Conservation (phyloP, 75 land plant genomes). For the Pseudotsuga menziesii region DNA sequence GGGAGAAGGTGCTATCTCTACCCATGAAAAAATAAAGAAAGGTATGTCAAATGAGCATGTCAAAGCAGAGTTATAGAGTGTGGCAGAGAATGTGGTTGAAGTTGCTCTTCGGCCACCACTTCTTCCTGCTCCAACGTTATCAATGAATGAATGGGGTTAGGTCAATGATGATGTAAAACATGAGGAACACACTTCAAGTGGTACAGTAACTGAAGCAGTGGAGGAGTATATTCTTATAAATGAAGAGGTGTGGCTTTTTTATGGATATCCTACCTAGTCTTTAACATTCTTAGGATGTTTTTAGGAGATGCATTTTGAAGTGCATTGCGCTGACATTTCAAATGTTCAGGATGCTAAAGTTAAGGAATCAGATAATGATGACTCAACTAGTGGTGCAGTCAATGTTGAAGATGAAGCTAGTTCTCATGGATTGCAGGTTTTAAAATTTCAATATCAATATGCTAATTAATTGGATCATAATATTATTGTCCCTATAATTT, state of each 20-base stretch:
- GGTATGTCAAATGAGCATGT: background rate
- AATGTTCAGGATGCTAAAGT: background rate
- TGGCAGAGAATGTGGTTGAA: background rate
- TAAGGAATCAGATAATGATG: background rate
- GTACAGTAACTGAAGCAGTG: background rate
- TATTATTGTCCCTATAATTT: background rate
- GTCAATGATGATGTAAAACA: background rate
- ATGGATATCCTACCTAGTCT: background rate
- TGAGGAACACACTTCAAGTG: background rate
- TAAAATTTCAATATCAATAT: background rate
- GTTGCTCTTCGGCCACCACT: background rate
- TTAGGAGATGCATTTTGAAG: background rate
- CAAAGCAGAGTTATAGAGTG: background rate
- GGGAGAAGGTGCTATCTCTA: background rate
- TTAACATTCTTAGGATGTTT: background rate
- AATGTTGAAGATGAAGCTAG: conserved; percentile 3
- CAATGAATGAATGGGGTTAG: background rate
- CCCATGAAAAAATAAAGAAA: background rate
- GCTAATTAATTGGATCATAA: background rate
- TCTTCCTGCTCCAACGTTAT: background rate
- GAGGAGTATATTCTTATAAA: background rate
- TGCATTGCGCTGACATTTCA: background rate
- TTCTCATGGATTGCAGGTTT: background rate
- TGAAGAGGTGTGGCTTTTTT: background rate
- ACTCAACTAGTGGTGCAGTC: background rate